These are phyloP conservation scores for Vaccinium darrowii DNA, from an alignment of 148 eudicot genomes.

Conservation along the genomic window DNA sequence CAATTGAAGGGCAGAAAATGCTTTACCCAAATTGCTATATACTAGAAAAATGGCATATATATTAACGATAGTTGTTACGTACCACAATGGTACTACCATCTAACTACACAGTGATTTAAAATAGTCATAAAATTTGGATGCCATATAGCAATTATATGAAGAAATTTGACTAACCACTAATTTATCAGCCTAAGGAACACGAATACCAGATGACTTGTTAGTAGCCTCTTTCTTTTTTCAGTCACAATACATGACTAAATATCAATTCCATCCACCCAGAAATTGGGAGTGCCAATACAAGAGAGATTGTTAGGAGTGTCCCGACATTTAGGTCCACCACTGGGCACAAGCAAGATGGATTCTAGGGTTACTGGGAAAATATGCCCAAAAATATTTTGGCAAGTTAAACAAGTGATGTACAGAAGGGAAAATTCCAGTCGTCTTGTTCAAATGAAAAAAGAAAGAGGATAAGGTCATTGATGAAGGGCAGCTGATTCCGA, in stretches of 20 bases:
- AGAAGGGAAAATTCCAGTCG: conserved; percentile 4
- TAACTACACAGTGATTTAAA: too few relatives aligned
- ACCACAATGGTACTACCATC: too few relatives aligned
- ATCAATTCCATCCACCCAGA: too few relatives aligned
- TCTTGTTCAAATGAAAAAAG: background rate
- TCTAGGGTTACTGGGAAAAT: background rate
- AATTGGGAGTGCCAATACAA: too few relatives aligned
- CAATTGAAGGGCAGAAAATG: too few relatives aligned
- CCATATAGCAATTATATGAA: background rate
- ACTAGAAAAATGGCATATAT: too few relatives aligned
- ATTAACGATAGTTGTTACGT: too few relatives aligned
- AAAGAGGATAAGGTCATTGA: background rate
- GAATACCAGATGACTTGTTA: too few relatives aligned
- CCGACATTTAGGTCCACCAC: background rate
- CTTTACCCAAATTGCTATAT: too few relatives aligned
- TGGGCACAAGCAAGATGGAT: background rate
- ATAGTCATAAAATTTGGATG: background rate
- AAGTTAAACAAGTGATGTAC: conserved; percentile 6
- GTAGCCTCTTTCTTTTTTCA: background rate
- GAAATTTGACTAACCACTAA: background rate
- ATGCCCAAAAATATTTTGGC: background rate
- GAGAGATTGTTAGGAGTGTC: background rate
- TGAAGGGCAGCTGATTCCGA: background rate
- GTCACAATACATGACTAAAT: too few relatives aligned
- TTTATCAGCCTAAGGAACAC: background rate